phyloP scores from a whole-genome alignment of 768 basidiomycete species.

The Boletus eberwhitei region DNA sequence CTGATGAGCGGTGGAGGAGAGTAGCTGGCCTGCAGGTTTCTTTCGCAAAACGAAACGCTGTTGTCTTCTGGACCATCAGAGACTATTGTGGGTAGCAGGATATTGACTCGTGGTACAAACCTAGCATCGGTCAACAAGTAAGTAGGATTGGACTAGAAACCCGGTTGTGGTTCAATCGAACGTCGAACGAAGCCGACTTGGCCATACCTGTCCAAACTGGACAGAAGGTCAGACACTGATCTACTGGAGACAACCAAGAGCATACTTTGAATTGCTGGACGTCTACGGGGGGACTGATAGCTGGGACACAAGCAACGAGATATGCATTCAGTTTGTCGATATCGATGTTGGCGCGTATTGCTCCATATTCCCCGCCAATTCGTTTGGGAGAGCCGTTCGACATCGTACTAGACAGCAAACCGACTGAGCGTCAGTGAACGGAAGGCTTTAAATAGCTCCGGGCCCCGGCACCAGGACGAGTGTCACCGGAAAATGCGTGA shows the following conservation, averaged over 20 bases:
- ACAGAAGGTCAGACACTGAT: slow-evolving; percentile 1
- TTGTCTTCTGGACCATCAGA: slow-evolving; percentile 33
- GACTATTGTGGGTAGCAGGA: slow-evolving; percentile 1
- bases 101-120: slow-evolving; percentile 37
- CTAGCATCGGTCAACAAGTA: slow-evolving; percentile 84
- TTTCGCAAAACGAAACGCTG: slow-evolving; percentile 83
- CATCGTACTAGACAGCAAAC: slow-evolving; percentile 11
- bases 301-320: slow-evolving; percentile 52
- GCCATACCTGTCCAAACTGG: slow-evolving; percentile 83
- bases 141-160: slow-evolving; percentile 84
- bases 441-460: no score
- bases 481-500: background rate
- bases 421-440: no score
- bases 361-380: slow-evolving; percentile 74
- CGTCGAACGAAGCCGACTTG: background rate
- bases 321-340: slow-evolving; percentile 61
- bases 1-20: slow-evolving; percentile 91
- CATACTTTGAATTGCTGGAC: slow-evolving; percentile 93
- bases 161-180: slow-evolving; percentile 1
- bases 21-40: slow-evolving; percentile 83
- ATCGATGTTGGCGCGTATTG: slow-evolving; percentile 69
- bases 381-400: slow-evolving; percentile 34
- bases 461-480: no score
- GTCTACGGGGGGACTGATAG: slow-evolving; percentile 59
- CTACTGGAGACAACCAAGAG: background rate